phyloP scores from a whole-genome alignment of 495 filamentous ascomycete species.

The Trypethelium eluteriae region DNA sequence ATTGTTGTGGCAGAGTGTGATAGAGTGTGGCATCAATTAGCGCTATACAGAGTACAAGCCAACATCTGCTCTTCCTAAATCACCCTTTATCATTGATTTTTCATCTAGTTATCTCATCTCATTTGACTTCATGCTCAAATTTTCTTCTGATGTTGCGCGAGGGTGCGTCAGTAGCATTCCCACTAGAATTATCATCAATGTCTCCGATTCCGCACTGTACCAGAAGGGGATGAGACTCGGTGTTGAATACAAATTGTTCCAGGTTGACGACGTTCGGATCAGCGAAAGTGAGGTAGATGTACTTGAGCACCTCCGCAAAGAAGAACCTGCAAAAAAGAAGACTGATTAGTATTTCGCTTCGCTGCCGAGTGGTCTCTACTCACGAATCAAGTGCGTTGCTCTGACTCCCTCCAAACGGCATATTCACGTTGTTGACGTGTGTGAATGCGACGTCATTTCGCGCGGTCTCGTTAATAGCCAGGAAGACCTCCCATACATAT shows the following conservation, averaged over 20 bases:
- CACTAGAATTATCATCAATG: slow-evolving; percentile 11
- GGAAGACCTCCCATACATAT: slow-evolving; percentile 21
- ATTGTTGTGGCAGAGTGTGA: background rate
- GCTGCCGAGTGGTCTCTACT: background rate
- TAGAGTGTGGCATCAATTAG: background rate
- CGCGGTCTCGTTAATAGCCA: slow-evolving; percentile 21
- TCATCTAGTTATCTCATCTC: background rate
- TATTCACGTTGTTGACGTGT: slow-evolving; percentile 20
- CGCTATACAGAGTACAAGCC: background rate
- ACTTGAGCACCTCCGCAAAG: slow-evolving; percentile 65
- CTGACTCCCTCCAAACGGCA: slow-evolving; percentile 18
- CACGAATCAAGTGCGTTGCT: slow-evolving; percentile 19
- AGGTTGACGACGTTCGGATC: slow-evolving; percentile 31
- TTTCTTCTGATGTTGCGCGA: background rate
- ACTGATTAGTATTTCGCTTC: too few species aligned
- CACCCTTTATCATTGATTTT: background rate
- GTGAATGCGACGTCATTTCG: slow-evolving; percentile 19
- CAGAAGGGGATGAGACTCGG: slow-evolving; percentile 32
- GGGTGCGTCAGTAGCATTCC: background rate
- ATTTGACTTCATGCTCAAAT: background rate
- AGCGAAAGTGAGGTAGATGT: slow-evolving; percentile 33
- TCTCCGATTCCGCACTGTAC: slow-evolving; percentile 20
- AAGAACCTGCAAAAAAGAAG: slow-evolving; percentile 44
- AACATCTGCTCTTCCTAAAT: background rate
- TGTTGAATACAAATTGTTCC: slow-evolving; percentile 34